Percentiles rank a stretch among this genome's conserved stretches.
Conservation (phyloP, 495 filamentous ascomycete species). For the Penicillium salamii region DNA sequence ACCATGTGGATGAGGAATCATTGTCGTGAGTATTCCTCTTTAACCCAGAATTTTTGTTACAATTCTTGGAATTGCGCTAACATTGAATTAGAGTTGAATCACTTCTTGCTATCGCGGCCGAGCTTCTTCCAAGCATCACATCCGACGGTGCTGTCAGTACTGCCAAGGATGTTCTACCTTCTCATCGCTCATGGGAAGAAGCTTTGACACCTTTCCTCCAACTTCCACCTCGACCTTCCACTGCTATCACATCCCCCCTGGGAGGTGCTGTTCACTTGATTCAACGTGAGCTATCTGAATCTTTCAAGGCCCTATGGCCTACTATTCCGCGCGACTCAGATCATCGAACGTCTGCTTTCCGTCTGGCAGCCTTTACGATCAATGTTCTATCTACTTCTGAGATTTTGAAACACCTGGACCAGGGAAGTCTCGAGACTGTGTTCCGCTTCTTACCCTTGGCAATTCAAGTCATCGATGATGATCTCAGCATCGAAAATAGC, state of each 20-base stretch:
- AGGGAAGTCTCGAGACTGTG: constrained; percentile 33
- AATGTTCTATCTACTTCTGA: constrained; percentile 47
- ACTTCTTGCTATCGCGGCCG: constrained; percentile 51
- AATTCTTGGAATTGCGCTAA: constrained; percentile 9
- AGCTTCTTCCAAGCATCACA: constrained; percentile 42
- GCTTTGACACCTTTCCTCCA: constrained; percentile 61
- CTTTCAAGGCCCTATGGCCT: constrained; percentile 23
- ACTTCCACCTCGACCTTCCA: constrained; percentile 53
- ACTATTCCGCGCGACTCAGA: constrained; percentile 55
- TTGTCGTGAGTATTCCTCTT: constrained; percentile 48
- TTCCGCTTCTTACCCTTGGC: constrained; percentile 52
- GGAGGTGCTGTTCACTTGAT: constrained; percentile 69
- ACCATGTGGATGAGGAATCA: constrained; percentile 49
- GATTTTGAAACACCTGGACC: constrained; percentile 24
- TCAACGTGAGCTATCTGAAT: constrained; percentile 28
- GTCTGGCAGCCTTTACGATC: constrained; percentile 67
- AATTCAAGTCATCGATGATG: constrained; percentile 60
- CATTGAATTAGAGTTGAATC: constrained; percentile 45
- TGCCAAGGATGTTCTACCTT: constrained; percentile 48
- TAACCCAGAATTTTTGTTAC: too few species aligned
- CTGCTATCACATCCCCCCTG: constrained; percentile 70
- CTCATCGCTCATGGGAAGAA: constrained; percentile 42
- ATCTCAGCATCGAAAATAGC: constrained; percentile 54
- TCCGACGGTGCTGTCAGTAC: constrained; percentile 26
- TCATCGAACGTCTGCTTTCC: constrained; percentile 67